A percentile compares a stretch with the other conserved stretches of the same genome.
Evolutionary conservation across 805 yeast genomes (phyloP).

Genomic region (Myxozyma mucilagina): DNA sequence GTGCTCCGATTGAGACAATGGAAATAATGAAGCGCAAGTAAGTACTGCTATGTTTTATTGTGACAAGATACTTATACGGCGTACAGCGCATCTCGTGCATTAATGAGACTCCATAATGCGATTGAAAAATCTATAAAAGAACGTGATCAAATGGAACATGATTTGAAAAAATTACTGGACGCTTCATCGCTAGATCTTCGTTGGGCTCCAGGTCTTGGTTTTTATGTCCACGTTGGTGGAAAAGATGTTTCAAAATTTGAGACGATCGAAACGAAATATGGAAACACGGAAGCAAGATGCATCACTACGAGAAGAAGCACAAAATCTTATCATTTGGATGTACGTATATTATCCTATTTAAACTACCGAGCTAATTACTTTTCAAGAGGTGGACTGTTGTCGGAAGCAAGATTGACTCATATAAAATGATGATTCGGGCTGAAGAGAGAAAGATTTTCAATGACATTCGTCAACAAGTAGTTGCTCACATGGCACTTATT

Average conservation of each 20-base stretch:
- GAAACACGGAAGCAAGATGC: slow-evolving; percentile 15
- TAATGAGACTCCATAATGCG: slow-evolving; percentile 43
- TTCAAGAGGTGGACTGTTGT: slow-evolving; percentile 50
- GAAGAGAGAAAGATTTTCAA: slow-evolving; percentile 40
- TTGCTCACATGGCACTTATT: slow-evolving; percentile 36
- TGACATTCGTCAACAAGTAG: slow-evolving; percentile 17
- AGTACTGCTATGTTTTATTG: not conserved
- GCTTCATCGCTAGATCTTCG: slow-evolving; percentile 42
- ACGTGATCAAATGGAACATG: slow-evolving; percentile 34
- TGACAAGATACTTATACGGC: not conserved
- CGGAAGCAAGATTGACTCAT: slow-evolving; percentile 50
- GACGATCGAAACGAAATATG: slow-evolving; percentile 11
- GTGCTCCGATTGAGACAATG: slow-evolving; percentile 30
- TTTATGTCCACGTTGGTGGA: slow-evolving; percentile 50
- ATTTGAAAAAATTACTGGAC: slow-evolving; percentile 27
- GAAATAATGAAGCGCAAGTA: slow-evolving; percentile 35
- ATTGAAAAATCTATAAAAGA: slow-evolving; percentile 37
- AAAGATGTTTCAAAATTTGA: slow-evolving; percentile 22
- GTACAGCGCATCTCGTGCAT: slow-evolving; percentile 37
- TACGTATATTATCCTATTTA: not conserved
- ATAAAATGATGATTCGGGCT: slow-evolving; percentile 49
- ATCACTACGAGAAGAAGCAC: slow-evolving; percentile 15
- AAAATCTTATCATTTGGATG: slow-evolving; percentile 23
- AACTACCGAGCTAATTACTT: not conserved
- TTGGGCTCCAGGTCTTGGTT: slow-evolving; percentile 47